Evolutionary conservation across 768 basidiomycete species (phyloP).

Genomic region (Strobilomyces confusus): DNA sequence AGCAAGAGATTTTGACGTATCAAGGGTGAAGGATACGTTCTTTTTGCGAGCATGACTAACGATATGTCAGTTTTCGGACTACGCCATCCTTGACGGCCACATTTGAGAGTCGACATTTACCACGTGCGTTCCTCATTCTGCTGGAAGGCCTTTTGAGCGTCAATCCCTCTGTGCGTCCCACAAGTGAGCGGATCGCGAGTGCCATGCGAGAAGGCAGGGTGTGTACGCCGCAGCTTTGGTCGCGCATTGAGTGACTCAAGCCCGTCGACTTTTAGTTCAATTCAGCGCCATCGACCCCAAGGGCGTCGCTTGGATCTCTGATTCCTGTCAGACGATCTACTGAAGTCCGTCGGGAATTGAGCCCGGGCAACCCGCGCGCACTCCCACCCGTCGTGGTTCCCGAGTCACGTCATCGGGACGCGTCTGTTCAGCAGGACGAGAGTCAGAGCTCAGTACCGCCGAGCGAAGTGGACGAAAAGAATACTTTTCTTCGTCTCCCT

Average conservation of each 20-base stretch:
- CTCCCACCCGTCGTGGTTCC: constrained; percentile 13
- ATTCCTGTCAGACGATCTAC: constrained; percentile 22
- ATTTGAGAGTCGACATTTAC: constrained; percentile 71
- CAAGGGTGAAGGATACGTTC: constrained; percentile 49
- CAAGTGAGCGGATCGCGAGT: constrained; percentile 63
- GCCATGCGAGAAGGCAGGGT: constrained; percentile 74
- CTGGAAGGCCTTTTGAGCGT: constrained; percentile 70
- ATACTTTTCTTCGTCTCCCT: constrained; percentile 14
- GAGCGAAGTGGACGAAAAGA: constrained; percentile 10
- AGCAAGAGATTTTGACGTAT: constrained; percentile 71
- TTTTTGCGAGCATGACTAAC: constrained; percentile 7
- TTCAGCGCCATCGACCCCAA: constrained; percentile 11
- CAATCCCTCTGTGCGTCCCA: constrained; percentile 57
- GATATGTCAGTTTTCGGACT: constrained; percentile 44
- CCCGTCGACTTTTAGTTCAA: constrained; percentile 25
- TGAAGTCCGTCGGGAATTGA: constrained; percentile 10
- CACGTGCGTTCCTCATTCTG: constrained; percentile 64
- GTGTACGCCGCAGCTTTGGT: constrained; percentile 22
- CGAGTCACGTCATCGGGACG: constrained; percentile 6
- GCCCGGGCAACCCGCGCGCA: constrained; percentile 9
- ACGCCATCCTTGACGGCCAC: constrained; percentile 45
- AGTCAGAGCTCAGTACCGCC: neutral
- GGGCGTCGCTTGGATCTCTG: constrained; percentile 17
- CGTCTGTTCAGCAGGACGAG: neutral
- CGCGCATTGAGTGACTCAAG: neutral